Evolutionary conservation across 2,329 filamentous ascomycete genomes (phyloP), one percentile per base, ranked within the genome.

Genomic region (Arthroderma sp.): DNA sequence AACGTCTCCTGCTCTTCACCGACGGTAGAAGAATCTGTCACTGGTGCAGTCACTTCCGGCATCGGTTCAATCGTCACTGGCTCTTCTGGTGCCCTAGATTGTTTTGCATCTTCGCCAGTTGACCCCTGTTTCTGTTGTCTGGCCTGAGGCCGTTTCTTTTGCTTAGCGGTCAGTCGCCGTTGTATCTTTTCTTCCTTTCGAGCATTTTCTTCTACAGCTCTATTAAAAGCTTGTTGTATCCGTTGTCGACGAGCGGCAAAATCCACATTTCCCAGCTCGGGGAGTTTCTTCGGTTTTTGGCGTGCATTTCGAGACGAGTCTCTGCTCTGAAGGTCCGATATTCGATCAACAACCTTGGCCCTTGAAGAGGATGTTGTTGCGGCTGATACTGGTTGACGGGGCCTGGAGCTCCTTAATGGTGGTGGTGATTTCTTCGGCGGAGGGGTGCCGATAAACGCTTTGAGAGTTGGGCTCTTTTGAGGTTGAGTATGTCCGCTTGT

Each of bases 191-290:
- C 68, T 54, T 63, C 72, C 47, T 74, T 79, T 57, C 84, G 80
- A 51, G 62, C 55, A 54, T 69, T 82, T 57, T 86, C 82, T 50
- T 82, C 76, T 40, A 91, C 79, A n/a, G 83, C 86, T 58, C 83
- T 85, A 54, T 79, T 88, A 61, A 93, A 89, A 9, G 86, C 86
- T 46, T 86, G 77, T 54, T 88, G 82, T 55, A 94, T 93, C 49
- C 80, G 79, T 57, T 86, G 82, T 54, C 87, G 75, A 42, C 86
- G 76, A 53, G 85, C 83, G 48, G 83, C 86, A 59, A 93, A 91
- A 62, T 94, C 85, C 43, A 93, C 84, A 48, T 82, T 82, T 1
- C 82, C 82, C 47, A 88, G 55, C 55, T 78, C 73, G n/a, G 73
- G 74, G 31, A 75, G 68, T 51, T 48, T 51, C 28, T 49, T 39